These are phyloP conservation scores for Aspergillus fischeri DNA, from an alignment of 2,329 filamentous ascomycete genomes.

Conservation along the genomic window DNA sequence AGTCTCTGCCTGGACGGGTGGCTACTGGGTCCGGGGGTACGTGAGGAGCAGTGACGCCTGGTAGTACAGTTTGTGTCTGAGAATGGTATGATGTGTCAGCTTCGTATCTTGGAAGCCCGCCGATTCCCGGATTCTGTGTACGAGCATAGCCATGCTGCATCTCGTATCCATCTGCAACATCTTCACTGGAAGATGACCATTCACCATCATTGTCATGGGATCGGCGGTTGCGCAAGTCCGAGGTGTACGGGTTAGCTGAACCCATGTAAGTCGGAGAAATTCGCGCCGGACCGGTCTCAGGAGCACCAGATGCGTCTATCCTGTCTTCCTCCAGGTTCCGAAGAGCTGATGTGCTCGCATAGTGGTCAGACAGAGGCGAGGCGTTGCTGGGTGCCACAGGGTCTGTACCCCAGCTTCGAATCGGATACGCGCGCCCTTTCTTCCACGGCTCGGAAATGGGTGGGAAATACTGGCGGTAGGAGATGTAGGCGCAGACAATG, in stretches of 20 bases:
- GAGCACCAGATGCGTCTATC: conserved; percentile 8
- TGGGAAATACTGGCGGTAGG: conserved; percentile 59
- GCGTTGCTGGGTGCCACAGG: conserved; percentile 26
- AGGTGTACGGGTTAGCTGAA: conserved; percentile 21
- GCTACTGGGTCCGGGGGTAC: conserved; percentile 8
- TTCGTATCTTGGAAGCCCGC: conserved; percentile 21
- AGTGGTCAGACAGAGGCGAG: conserved; percentile 1
- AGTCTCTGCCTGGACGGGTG: conserved; percentile 10
- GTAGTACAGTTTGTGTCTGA: conserved; percentile 12
- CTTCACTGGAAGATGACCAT: conserved; percentile 37
- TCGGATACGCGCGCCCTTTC: conserved; percentile 57
- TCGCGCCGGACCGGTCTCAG: conserved; percentile 5
- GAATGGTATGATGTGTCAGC: conserved; percentile 27
- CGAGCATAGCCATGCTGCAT: conserved; percentile 31
- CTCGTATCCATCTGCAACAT: conserved; percentile 32
- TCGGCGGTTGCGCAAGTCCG: conserved; percentile 24
- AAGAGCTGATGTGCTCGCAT: conserved; percentile 24
- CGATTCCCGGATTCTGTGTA: conserved; percentile 20
- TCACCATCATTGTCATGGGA: conserved; percentile 28
- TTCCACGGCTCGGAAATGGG: conserved; percentile 52
- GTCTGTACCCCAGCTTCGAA: conserved; percentile 53
- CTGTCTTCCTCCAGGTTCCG: conserved; percentile 31
- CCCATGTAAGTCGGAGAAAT: conserved; percentile 16
- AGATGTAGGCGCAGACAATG: conserved; percentile 48
- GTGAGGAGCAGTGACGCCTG: conserved; percentile 6